phyloP scores from a whole-genome alignment of 441 rosid genomes.

The Geranium incanum region DNA sequence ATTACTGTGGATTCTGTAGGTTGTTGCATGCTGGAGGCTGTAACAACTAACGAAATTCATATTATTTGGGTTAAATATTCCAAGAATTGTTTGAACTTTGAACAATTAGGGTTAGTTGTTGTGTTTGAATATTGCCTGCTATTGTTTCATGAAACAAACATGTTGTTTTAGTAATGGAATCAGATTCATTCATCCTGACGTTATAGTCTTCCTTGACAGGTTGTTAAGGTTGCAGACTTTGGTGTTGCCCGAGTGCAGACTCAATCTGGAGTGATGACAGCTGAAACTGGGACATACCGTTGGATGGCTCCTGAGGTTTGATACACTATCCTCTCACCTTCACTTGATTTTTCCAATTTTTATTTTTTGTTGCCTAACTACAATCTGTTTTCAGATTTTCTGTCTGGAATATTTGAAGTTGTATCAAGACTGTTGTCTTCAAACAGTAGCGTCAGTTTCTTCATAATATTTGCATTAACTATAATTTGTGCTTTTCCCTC shows the following conservation, averaged over 20 bases:
- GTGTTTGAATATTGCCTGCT: not conserved
- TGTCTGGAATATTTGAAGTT: not conserved
- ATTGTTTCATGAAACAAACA: not conserved
- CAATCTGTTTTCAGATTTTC: not conserved
- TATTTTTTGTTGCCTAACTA: conserved; percentile 9
- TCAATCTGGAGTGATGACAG: conserved; percentile 67
- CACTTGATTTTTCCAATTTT: not conserved
- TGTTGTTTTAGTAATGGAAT: not conserved
- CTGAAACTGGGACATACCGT: conserved; percentile 77
- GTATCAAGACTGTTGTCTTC: not conserved
- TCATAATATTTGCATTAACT: not conserved
- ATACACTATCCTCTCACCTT: conserved; percentile 14
- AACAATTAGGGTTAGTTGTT: not conserved
- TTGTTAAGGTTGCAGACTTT: conserved; percentile 72
- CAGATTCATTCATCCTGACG: conserved; percentile 11
- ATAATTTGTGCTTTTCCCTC: not conserved
- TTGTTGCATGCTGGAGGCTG: conserved; percentile 2
- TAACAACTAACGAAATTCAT: not conserved
- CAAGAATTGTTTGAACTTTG: not conserved
- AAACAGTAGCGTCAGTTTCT: not conserved
- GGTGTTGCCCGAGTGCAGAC: conserved; percentile 70
- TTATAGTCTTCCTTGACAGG: conserved; percentile 30
- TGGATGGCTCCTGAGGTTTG: conserved; percentile 79
- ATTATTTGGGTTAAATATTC: not conserved
- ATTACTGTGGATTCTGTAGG: not conserved